phyloP scores from a whole-genome alignment of 2,329 filamentous ascomycete genomes.

The Penicillium sp. region DNA sequence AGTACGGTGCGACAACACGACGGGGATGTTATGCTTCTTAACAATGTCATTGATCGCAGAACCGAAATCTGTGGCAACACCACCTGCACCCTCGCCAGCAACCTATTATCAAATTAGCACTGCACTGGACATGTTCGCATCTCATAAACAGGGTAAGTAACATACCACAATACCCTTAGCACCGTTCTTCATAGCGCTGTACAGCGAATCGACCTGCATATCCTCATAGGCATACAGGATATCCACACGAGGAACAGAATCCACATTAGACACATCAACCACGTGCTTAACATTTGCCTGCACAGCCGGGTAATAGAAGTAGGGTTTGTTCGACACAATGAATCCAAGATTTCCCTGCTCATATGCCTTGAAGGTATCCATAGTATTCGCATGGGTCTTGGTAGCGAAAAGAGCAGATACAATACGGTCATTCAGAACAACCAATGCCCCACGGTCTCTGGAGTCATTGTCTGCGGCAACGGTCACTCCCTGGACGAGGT shows the following conservation, averaged over 20 bases:
- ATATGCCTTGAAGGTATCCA: constrained; percentile 60
- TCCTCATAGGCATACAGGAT: constrained; percentile 28
- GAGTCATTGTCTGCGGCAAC: constrained; percentile 51
- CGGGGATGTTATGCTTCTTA: constrained; percentile 14
- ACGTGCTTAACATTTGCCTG: constrained; percentile 45
- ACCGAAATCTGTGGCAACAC: constrained; percentile 16
- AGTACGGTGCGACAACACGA: constrained; percentile 23
- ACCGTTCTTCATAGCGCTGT: constrained; percentile 19
- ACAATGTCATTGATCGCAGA: constrained; percentile 16
- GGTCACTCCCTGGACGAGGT: constrained; percentile 59
- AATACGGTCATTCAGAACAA: constrained; percentile 62
- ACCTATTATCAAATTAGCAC: constrained; percentile 10
- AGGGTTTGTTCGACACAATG: constrained; percentile 57
- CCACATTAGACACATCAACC: constrained; percentile 15
- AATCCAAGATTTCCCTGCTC: constrained; percentile 58
- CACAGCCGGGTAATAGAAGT: constrained; percentile 58
- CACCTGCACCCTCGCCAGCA: constrained; percentile 23
- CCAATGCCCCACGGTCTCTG: constrained; percentile 54
- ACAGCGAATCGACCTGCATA: constrained; percentile 23
- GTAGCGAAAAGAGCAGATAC: constrained; percentile 56
- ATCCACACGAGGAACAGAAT: constrained; percentile 23
- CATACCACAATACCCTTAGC: constrained; percentile 26
- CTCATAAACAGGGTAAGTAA: background rate
- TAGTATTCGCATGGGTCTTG: constrained; percentile 61
- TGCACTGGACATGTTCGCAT: background rate